Evolutionary conservation across 192 early-diverging fungal species (phyloP).

Genomic region (Entomortierella parvispora): DNA sequence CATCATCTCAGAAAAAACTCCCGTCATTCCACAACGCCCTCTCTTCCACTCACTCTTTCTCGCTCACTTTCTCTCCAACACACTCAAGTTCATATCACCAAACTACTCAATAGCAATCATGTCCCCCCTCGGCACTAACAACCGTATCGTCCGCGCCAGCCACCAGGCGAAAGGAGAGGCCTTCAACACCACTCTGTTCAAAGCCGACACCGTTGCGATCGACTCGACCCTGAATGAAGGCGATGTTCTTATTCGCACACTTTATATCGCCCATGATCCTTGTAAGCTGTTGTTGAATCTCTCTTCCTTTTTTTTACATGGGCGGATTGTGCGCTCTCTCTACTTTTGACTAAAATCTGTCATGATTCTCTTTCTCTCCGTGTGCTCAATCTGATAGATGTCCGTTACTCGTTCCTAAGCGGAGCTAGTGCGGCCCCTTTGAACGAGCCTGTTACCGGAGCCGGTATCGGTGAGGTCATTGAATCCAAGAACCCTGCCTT

Average conservation of each 20-base stretch:
- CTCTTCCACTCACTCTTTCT: too few species aligned
- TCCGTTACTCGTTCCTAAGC: background rate
- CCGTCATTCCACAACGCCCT: too few species aligned
- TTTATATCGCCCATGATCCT: constrained; percentile 18
- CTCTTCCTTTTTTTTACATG: too few species aligned
- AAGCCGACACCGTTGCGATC: background rate
- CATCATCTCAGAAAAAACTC: too few species aligned
- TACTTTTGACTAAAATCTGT: background rate
- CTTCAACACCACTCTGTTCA: constrained; percentile 8
- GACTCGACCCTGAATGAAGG: constrained; percentile 35
- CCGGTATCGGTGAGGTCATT: constrained; percentile 16
- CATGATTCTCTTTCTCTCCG: background rate
- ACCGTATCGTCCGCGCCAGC: constrained; percentile 20
- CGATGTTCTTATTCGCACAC: constrained; percentile 13
- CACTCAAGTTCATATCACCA: too few species aligned
- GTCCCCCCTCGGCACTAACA: constrained; percentile 12
- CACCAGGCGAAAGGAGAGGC: background rate
- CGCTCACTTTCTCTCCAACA: too few species aligned
- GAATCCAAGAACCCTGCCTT: constrained; percentile 16
- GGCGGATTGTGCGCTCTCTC: too few species aligned
- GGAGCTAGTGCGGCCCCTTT: background rate
- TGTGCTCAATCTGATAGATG: background rate
- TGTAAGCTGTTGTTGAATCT: background rate
- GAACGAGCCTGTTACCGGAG: constrained; percentile 7
- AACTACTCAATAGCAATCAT: background rate